Evolutionary conservation across 352 stramenopile genomes (phyloP), one percentile per base, ranked within the genome.

Genomic region (Pythium oligandrum): DNA sequence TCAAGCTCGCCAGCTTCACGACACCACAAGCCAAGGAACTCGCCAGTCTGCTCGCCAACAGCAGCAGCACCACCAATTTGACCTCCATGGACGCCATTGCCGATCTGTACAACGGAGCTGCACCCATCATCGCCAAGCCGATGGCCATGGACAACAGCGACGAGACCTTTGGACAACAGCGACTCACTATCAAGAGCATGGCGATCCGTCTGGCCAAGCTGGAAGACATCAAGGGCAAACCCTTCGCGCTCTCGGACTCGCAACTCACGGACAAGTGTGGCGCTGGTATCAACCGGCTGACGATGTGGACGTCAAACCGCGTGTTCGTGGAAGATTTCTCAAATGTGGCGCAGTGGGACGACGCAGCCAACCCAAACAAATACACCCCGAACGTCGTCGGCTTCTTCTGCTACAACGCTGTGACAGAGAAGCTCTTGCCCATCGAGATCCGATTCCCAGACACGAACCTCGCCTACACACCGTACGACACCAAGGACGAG

Each of bases 141-240:
- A 59, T 70, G 34, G 53, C 64, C 3, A 45, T 59, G 2, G 54
- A 72, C 53, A 69, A 57, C 17, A 77, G 61, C 37, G 71, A 81
- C 51, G 66, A 62, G 48, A 64, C 51, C 33, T 81, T 81, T 36
- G 68, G 65, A 3, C 42, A 44, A 4, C 61, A 66, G 54, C 68
- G 71, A 4, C 48, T 73, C 4, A 64, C 59, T 6, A 64, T 73
- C 46, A 61, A 71, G n/a, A 56, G 63, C 37, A 52, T 1, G 4
- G 1, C 43, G 34, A 2, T 39, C 42, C 0, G 10, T 51, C 45
- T 38, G 45, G 45, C 4, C n/a, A n/a, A n/a, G n/a, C n/a, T n/a
- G n/a, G n/a, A n/a, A n/a, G n/a, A n/a, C n/a, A n/a, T n/a, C n/a
- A n/a, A n/a, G n/a, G n/a, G n/a, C n/a, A n/a, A n/a, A n/a, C n/a